Conservation (phyloP, 2,329 filamentous ascomycete species). For the Scytalidium sp. region DNA sequence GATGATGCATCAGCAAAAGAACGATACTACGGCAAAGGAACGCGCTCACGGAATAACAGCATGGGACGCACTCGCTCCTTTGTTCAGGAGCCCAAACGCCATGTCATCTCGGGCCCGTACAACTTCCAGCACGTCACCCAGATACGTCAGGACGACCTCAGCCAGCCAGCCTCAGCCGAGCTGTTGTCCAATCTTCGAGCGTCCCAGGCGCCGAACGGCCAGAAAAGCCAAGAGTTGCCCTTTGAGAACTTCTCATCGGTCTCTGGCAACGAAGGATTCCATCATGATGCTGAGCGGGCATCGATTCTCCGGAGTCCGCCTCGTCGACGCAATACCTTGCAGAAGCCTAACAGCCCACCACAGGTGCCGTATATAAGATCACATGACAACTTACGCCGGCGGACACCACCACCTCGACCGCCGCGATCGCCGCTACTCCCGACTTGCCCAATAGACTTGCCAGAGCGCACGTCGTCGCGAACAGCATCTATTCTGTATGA, state of each 20-base stretch:
- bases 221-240: conserved; percentile 39
- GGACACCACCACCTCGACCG: conserved; percentile 43
- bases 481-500: conserved; percentile 41
- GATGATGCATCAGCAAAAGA: conserved; percentile 16
- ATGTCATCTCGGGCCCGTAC: conserved; percentile 59
- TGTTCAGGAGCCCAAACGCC: conserved; percentile 7
- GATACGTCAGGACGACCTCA: conserved; percentile 47
- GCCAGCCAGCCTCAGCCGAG: conserved; percentile 37
- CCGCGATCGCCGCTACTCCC: conserved; percentile 42
- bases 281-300: conserved; percentile 14
- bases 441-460: conserved; percentile 40
- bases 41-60: conserved; percentile 3
- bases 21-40: conserved; percentile 16
- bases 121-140: conserved; percentile 66
- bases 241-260: conserved; percentile 49
- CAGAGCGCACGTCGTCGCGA: conserved; percentile 54
- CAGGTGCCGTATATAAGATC: conserved; percentile 36
- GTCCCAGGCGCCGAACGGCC: conserved; percentile 34
- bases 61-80: neutral
- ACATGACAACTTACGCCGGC: conserved; percentile 28
- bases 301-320: conserved; percentile 10
- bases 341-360: conserved; percentile 15
- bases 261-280: conserved; percentile 24
- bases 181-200: conserved; percentile 39
- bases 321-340: conserved; percentile 12